A percentile compares a stretch with the other conserved stretches of the same genome.
phyloP scores from a whole-genome alignment of 179 eudicot species.

The Carnegiea gigantea region DNA sequence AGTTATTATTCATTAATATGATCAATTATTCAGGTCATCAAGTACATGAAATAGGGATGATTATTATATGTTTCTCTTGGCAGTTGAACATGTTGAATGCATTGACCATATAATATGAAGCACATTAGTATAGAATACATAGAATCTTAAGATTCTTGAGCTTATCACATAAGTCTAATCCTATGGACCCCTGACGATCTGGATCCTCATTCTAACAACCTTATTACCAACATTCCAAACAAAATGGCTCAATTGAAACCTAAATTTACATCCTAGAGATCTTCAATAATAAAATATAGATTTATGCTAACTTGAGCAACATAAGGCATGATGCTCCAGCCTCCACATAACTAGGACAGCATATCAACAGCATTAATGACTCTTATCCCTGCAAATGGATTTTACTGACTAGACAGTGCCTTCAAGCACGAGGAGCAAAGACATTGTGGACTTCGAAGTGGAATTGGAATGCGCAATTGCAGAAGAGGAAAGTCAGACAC shows the following conservation, averaged over 20 bases:
- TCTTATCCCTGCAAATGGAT: background rate
- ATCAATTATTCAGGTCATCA: too few relatives aligned
- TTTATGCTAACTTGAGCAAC: background rate
- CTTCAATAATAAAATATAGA: background rate
- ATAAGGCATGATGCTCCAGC: too few relatives aligned
- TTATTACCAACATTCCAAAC: background rate
- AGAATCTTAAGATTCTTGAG: background rate
- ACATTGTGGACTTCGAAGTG: background rate
- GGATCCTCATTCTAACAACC: background rate
- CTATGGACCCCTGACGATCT: background rate
- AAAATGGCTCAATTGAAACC: background rate
- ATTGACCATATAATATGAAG: background rate
- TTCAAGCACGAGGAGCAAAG: background rate
- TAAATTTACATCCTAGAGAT: background rate
- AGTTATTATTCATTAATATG: too few relatives aligned
- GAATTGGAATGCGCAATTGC: background rate
- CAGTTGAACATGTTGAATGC: background rate
- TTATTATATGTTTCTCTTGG: background rate
- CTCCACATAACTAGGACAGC: background rate
- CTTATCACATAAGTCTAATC: background rate
- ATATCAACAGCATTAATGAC: background rate
- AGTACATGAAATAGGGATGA: background rate
- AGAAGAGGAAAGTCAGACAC: background rate
- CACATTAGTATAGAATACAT: background rate
- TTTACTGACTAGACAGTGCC: background rate